Conservation (phyloP, 2,329 filamentous ascomycete genomes). For the Chrysosporium keratinophilum region DNA sequence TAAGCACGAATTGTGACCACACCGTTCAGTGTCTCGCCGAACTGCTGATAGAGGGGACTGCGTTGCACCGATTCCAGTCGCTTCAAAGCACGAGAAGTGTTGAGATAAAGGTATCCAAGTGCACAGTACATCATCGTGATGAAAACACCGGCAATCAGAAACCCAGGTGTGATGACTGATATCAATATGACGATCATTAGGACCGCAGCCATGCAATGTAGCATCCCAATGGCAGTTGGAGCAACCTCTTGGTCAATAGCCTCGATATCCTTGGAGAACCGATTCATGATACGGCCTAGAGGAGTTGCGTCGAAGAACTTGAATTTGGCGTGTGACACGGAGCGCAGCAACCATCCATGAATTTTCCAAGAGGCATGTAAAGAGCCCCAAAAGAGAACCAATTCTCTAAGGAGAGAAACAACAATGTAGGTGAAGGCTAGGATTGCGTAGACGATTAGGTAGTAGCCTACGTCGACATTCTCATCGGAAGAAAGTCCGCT, state of each 20-base stretch:
- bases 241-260: conserved; percentile 92
- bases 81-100: conserved; percentile 89
- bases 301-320: conserved; percentile 97
- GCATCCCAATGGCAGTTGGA: conserved; percentile 69
- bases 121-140: conserved; percentile 74
- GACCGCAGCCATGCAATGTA: conserved; percentile 58
- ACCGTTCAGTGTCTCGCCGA: conserved; percentile 86
- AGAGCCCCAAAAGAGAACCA: conserved; percentile 86
- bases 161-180: conserved; percentile 76
- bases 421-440: conserved; percentile 68
- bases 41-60: conserved; percentile 94
- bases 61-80: conserved; percentile 86
- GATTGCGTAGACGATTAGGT: conserved; percentile 68
- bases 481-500: conserved; percentile 19
- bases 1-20: conserved; percentile 97
- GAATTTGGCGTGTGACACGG: conserved; percentile 82
- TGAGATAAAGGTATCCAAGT: conserved; percentile 79
- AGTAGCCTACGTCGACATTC: conserved; percentile 71
- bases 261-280: conserved; percentile 96
- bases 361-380: conserved; percentile 76
- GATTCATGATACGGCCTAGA: conserved; percentile 91
- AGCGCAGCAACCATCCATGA: conserved; percentile 65
- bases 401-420: conserved; percentile 72
- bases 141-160: conserved; percentile 75
- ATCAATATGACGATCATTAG: conserved; percentile 82